phyloP scores from a whole-genome alignment of 805 yeast species.

The Wilhelminamyces savonicus region DNA sequence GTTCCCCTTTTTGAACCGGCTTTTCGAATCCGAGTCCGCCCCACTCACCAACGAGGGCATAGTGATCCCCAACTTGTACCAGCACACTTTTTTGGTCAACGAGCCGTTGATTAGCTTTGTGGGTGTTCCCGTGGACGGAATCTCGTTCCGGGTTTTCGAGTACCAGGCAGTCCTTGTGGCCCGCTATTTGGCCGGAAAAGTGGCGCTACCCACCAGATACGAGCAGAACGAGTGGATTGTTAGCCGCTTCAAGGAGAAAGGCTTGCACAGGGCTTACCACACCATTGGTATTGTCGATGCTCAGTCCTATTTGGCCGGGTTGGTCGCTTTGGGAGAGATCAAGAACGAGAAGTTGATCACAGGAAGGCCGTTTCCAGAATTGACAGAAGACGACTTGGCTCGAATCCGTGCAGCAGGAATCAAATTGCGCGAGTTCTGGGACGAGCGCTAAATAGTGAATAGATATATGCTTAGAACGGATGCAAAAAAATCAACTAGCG shows the following conservation, averaged over 20 bases:
- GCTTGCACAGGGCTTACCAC: conserved; percentile 38
- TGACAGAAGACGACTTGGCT: no score
- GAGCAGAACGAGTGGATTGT: conserved; percentile 31
- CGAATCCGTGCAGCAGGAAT: no score
- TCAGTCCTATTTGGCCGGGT: no score
- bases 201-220: conserved; percentile 18
- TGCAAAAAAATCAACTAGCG: conserved; percentile 55
- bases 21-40: no score
- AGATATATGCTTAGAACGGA: no score
- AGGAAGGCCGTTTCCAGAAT: no score
- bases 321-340: no score
- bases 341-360: no score
- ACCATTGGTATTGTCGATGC: conserved; percentile 29
- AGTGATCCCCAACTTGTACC: conserved; percentile 20
- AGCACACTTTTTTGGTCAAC: conserved; percentile 24
- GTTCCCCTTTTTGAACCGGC: conserved; percentile 18
- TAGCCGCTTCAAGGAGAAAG: conserved; percentile 34
- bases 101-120: conserved; percentile 29
- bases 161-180: conserved; percentile 34
- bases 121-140: conserved; percentile 32
- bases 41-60: not conserved
- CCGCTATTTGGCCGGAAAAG: conserved; percentile 23
- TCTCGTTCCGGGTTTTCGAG: conserved; percentile 35
- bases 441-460: no score
- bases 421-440: no score